Base-by-base conservation (phyloP, 345 rosid genomes). In the Toxicodendron radicans region DNA sequence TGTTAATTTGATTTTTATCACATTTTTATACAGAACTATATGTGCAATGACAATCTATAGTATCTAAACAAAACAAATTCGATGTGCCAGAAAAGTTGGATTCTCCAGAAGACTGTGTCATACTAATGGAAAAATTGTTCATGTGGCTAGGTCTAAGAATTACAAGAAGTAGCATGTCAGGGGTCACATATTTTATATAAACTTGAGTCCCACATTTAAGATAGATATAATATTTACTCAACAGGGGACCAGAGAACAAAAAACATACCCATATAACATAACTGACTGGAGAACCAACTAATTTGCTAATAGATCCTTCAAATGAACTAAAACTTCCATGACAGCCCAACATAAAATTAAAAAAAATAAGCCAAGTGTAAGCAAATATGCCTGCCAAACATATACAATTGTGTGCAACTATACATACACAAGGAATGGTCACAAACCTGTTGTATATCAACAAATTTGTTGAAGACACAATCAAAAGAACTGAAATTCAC, bases 401-500 rank as follows among this genome's bases (percentile, higher is more conserved):
- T n/a, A 3, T 0, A 63, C 35, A 20, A 35, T 21, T 20, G 5
- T 20, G 32, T 17, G 23, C 32, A 21, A 3, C 4, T 10, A 41
- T 12, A 45, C 21, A 43, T 21, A 5, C 3, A 4, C 68, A 49
- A 73, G 30, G 21, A 66, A 63, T 3, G 41, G 41, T 7, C 20
- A 35, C 7, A 52, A 59, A 90, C 97, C 96, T 91, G 87, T 52
- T 85, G 80, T 27, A 62, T n/a, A 76, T 75, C 41, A 23, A 82
- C 64, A 74, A 93, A 91, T 76, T 78, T 66, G 51, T 83, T 86
- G 80, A 89, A 79, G 70, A 75, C 56, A 74, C 68, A 87, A 84
- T 93, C 88, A 4, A 88, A 93, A 33, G 83, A 73, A 58, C 88
- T 88, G 21, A 93, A 87, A 68, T 75, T 85, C 54, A 78, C 83